A percentile compares a stretch with the other conserved stretches of the same genome.
These are phyloP conservation scores for Trichomonas gallinae DNA, from an alignment of 208 protist genomes.

Conservation along the genomic window DNA sequence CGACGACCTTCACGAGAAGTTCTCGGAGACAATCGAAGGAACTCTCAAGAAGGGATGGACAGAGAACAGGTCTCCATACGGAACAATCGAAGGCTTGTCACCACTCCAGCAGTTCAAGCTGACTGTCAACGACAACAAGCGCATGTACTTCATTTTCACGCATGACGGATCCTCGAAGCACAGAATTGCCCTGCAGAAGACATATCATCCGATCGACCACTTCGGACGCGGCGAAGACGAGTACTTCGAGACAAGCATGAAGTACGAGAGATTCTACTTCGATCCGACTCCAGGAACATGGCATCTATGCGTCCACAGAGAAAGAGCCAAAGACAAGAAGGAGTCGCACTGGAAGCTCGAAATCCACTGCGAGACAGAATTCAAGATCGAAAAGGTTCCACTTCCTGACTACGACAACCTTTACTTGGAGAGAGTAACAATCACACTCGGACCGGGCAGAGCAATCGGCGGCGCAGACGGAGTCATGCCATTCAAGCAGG, in stretches of 20 bases:
- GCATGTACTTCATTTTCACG: neutral
- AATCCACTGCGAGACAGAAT: neutral
- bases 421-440: neutral
- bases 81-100: neutral
- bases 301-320: neutral
- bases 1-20: neutral
- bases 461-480: neutral
- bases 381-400: neutral
- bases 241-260: neutral
- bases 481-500: neutral
- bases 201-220: neutral
- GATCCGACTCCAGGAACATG: neutral
- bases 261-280: neutral
- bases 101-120: neutral
- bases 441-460: neutral
- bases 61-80: neutral
- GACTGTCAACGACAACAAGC: neutral
- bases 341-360: neutral
- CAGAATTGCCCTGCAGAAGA: neutral
- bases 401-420: neutral
- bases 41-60: neutral
- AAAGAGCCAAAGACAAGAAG: neutral
- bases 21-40: neutral
- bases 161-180: neutral
- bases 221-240: neutral